Evolutionary conservation across 495 filamentous ascomycete species (phyloP), one percentile per base, ranked within the genome.

Genomic region (Aspergillus egyptiacus): DNA sequence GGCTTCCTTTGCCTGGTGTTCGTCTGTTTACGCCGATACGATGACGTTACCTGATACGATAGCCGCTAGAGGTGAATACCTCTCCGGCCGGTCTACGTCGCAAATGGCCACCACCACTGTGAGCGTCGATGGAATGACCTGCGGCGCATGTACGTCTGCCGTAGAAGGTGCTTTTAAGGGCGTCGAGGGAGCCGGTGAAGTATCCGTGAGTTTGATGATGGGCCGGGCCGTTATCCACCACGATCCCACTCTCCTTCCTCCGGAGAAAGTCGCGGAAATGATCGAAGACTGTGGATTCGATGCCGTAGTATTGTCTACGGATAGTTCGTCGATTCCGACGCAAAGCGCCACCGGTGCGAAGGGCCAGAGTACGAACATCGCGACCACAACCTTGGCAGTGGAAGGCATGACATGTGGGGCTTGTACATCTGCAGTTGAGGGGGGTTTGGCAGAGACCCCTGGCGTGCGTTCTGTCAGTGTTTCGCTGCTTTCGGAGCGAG

Each of bases 371-470:
- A 18, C 54, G 60, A 43, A 32, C 23, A 49, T 80, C 14, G 82
- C 82, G 7, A 82, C 77, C 4, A 96, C 90, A 8, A 98, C 87
- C 0, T 69, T 97, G 34, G 83, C 87, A 14, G 83, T 97, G n/a
- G 86, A 90, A 55, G 93, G 93, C 20, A 98, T 98, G 93, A 97
- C 93, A 6, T 96, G 91, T 60, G 91, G 91, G 34, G 89, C 91
- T 27, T 98, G 91, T 60, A 95, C 91, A 6, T 87, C 89, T 40
- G 88, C 91, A 0, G 80, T 98, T 15, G 89, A 96, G 65, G 79
- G 83, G 38, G 86, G 82, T 8, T 86, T 95, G 68, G 81, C 76
- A 48, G 69, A 76, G 41, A 72, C 93, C 9, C 60, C 78, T 2
- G 94, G 93, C 3, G 74, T 98, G 8, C 78, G 77, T 32, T 81